A percentile compares a stretch with the other conserved stretches of the same genome.
These are phyloP conservation scores for Rutstroemia sp. DNA, from an alignment of 2,329 filamentous ascomycete species.

Conservation along the genomic window DNA sequence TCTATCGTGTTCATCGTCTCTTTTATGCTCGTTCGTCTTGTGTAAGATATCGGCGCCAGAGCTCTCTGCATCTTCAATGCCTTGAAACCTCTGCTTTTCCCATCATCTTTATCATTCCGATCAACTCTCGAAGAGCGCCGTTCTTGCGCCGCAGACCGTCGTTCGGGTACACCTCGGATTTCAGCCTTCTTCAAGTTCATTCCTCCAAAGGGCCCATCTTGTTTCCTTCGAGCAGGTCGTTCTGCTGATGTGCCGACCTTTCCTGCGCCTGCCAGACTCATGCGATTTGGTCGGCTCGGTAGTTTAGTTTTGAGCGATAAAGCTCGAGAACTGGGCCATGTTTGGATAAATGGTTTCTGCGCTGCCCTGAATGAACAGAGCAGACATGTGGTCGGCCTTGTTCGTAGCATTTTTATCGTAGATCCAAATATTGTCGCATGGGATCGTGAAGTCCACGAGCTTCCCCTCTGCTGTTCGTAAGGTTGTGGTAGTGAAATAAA, in stretches of 20 bases:
- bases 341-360: conserved; percentile 40
- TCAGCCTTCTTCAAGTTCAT: conserved; percentile 48
- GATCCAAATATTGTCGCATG: background rate
- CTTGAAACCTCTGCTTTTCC: conserved; percentile 44
- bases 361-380: conserved; percentile 48
- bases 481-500: background rate
- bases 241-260: conserved; percentile 15
- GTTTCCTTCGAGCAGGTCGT: conserved; percentile 33
- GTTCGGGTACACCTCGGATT: conserved; percentile 35
- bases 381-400: conserved; percentile 27
- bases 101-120: conserved; percentile 21
- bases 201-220: conserved; percentile 47
- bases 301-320: conserved; percentile 12
- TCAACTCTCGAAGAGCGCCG: conserved; percentile 8
- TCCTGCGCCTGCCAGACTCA: conserved; percentile 22
- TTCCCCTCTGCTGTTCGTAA: too few species aligned
- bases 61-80: conserved; percentile 91
- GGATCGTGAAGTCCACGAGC: background rate
- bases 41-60: conserved; percentile 70
- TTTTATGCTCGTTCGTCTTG: conserved; percentile 46
- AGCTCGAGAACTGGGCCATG: conserved; percentile 20
- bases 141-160: conserved; percentile 23
- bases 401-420: conserved; percentile 19
- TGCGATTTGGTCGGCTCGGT: conserved; percentile 19
- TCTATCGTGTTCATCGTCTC: conserved; percentile 58